Evolutionary conservation across 1,284 basidiomycete genomes (phyloP).

Genomic region (Apiotrichum domesticum): DNA sequence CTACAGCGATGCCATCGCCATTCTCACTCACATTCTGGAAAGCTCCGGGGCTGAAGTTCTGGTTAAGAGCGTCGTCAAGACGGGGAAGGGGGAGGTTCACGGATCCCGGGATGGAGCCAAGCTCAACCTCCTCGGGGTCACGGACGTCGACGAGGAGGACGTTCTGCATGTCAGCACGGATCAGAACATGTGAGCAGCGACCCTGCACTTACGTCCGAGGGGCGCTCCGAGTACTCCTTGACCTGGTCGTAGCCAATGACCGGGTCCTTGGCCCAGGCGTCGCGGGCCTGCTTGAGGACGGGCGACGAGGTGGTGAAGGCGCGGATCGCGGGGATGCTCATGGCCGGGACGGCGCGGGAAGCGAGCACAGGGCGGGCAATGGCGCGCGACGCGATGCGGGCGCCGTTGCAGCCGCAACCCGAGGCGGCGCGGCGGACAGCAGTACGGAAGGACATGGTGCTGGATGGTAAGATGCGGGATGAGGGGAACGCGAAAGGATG

Average conservation of each 20-base stretch:
- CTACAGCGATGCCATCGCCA: background rate
- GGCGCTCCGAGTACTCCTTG: conserved; percentile 72
- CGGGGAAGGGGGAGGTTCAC: conserved; percentile 87
- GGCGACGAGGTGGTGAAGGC: conserved; percentile 1
- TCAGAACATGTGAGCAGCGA: background rate
- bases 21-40: conserved; percentile 53
- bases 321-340: background rate
- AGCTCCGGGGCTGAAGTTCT: conserved; percentile 51
- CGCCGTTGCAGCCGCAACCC: conserved; percentile 1
- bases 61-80: conserved; percentile 63
- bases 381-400: background rate
- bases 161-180: conserved; percentile 51
- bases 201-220: conserved; percentile 61
- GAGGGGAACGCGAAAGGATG: background rate
- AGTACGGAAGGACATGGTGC: conserved; percentile 8
- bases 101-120: conserved; percentile 91
- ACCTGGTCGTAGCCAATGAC: conserved; percentile 74
- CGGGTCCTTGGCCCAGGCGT: conserved; percentile 44
- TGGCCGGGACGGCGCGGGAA: background rate
- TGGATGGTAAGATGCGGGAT: background rate
- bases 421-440: conserved; percentile 6
- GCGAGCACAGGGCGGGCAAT: background rate
- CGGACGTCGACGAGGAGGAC: conserved; percentile 86
- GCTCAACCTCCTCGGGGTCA: conserved; percentile 85
- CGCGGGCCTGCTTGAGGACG: conserved; percentile 7